phyloP scores from a whole-genome alignment of 2,329 filamentous ascomycete genomes.

The Mycogone perniciosa region DNA sequence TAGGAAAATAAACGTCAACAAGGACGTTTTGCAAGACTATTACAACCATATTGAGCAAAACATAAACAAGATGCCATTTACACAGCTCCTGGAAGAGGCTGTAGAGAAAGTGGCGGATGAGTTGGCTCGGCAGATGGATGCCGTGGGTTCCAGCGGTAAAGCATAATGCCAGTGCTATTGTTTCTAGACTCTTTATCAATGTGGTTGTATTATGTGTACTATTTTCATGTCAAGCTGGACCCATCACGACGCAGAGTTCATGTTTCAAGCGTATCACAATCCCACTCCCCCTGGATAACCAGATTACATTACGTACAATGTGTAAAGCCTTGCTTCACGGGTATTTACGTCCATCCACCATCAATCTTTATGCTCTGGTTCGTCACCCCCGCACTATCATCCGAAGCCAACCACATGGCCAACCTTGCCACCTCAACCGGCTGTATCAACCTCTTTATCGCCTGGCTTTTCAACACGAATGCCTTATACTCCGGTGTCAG shows the following conservation, averaged over 20 bases:
- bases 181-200: too few species aligned
- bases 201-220: too few species aligned
- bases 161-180: not conserved
- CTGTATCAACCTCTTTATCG: constrained; percentile 34
- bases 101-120: constrained; percentile 22
- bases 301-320: too few species aligned
- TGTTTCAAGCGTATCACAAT: not conserved
- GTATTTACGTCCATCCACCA: constrained; percentile 8
- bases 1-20: constrained; percentile 45
- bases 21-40: constrained; percentile 33
- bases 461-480: constrained; percentile 34
- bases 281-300: not conserved
- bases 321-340: not conserved
- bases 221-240: too few species aligned
- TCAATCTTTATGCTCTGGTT: constrained; percentile 11
- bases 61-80: constrained; percentile 22
- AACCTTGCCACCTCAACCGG: constrained; percentile 41
- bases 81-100: constrained; percentile 33
- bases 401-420: constrained; percentile 39
- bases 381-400: constrained; percentile 27
- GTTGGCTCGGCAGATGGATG: constrained; percentile 8
- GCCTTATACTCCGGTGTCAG: constrained; percentile 36
- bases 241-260: too few species aligned
- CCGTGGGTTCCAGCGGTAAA: constrained; percentile 6
- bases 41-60: constrained; percentile 31